phyloP scores from a whole-genome alignment of 768 basidiomycete species.

The Trichaptum fuscoviolaceum region DNA sequence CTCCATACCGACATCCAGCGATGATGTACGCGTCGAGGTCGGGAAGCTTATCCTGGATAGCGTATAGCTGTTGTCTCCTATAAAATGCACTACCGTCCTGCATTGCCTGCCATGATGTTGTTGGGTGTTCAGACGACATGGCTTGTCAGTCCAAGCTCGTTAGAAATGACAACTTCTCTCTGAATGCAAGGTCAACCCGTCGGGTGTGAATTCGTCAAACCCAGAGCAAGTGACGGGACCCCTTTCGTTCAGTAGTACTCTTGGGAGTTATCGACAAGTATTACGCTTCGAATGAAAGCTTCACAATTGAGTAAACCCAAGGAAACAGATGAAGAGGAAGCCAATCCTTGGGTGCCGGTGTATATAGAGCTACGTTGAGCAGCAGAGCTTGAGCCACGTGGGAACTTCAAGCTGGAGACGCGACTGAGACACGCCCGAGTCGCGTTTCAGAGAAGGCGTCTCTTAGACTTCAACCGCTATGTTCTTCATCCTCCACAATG shows the following conservation, averaged over 20 bases:
- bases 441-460: too few relatives aligned
- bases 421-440: too few relatives aligned
- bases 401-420: too few relatives aligned
- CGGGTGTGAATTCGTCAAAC: too few relatives aligned
- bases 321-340: not conserved
- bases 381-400: too few relatives aligned
- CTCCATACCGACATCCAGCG: slow-evolving; percentile 80
- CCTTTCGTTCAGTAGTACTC: not conserved
- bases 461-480: not conserved
- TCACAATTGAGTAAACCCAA: not conserved
- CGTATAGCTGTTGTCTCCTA: slow-evolving; percentile 77
- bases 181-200: too few relatives aligned
- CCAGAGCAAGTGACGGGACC: too few relatives aligned
- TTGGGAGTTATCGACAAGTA: too few relatives aligned
- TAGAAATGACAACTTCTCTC: too few relatives aligned
- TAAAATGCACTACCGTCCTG: slow-evolving; percentile 86
- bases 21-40: slow-evolving; percentile 75
- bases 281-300: too few relatives aligned
- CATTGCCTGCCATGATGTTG: slow-evolving; percentile 87
- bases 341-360: not conserved
- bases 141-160: not conserved
- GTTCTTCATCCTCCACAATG: too few relatives aligned
- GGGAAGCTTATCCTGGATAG: slow-evolving; percentile 71
- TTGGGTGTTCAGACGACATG: slow-evolving; percentile 53
- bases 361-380: too few relatives aligned